These are phyloP conservation scores for Coemansia sp. DNA, from an alignment of 192 early-diverging fungal genomes.

Conservation along the genomic window DNA sequence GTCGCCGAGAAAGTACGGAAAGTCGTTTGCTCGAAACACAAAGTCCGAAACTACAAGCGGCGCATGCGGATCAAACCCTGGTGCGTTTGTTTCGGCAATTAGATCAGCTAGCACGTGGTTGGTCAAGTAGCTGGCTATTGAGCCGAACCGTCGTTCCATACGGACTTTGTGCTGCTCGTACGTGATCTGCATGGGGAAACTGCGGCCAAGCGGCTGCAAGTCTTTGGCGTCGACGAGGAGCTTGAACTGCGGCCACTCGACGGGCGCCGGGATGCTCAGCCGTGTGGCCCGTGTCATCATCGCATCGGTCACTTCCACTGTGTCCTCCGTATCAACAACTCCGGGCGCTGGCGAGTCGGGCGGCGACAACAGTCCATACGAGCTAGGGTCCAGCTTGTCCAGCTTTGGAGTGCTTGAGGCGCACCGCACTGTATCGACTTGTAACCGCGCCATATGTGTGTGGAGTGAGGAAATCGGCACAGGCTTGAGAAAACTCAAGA, in stretches of 20 bases:
- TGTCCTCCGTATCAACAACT: background rate
- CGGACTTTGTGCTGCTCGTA: constrained; percentile 23
- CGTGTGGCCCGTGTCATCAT: constrained; percentile 11
- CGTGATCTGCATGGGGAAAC: constrained; percentile 21
- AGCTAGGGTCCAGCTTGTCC: background rate
- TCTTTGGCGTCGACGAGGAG: constrained; percentile 24
- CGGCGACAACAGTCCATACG: constrained; percentile 30
- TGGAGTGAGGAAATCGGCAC: background rate
- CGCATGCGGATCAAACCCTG: constrained; percentile 10
- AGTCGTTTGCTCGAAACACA: constrained; percentile 39
- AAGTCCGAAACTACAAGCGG: constrained; percentile 18
- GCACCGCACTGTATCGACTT: background rate
- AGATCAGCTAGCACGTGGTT: constrained; percentile 30
- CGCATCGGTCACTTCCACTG: background rate
- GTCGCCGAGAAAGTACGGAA: constrained; percentile 33
- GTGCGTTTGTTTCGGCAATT: constrained; percentile 8
- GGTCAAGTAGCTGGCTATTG: constrained; percentile 35
- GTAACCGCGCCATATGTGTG: constrained; percentile 2
- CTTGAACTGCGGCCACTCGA: constrained; percentile 36
- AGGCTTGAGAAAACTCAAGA: constrained; percentile 1
- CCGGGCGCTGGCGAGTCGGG: constrained; percentile 31
- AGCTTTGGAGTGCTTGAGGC: background rate
- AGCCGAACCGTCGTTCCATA: constrained; percentile 20
- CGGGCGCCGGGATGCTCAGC: constrained; percentile 13
- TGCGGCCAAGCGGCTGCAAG: constrained; percentile 44